A percentile compares a stretch with the other conserved stretches of the same genome.
Evolutionary conservation across 2,329 filamentous ascomycete genomes (phyloP).

Genomic region (Thermothelomyces thermophilus): DNA sequence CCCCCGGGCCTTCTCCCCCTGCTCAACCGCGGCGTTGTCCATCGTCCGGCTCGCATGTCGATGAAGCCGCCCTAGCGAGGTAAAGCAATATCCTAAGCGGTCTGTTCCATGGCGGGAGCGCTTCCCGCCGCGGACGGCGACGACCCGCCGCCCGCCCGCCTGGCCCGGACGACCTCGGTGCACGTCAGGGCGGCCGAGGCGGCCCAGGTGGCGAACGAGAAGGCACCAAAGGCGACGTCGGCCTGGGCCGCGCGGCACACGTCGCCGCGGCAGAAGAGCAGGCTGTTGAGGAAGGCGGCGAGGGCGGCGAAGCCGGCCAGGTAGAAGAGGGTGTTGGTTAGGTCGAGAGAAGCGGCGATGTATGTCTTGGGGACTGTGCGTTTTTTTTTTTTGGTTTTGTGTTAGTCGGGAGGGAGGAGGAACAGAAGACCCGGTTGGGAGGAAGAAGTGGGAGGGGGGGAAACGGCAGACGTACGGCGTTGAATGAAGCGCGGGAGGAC

Average conservation of each 20-base stretch:
- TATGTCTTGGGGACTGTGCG: slow-evolving; percentile 41
- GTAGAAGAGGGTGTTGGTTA: slow-evolving; percentile 78
- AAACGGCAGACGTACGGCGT: slow-evolving; percentile 32
- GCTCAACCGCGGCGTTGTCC: too few species aligned
- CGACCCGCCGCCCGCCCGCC: slow-evolving; percentile 5
- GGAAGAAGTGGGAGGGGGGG: background rate
- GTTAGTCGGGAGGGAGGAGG: background rate
- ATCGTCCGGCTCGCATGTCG: too few species aligned
- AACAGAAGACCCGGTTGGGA: background rate
- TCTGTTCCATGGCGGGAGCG: slow-evolving; percentile 6
- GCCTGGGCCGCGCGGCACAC: slow-evolving; percentile 52
- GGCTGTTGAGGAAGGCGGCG: slow-evolving; percentile 47
- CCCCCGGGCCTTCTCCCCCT: too few species aligned
- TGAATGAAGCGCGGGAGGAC: slow-evolving; percentile 40
- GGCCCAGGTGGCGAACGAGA: slow-evolving; percentile 49
- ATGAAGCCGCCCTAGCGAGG: too few species aligned
- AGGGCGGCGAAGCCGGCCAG: slow-evolving; percentile 76
- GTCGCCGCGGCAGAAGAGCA: slow-evolving; percentile 51
- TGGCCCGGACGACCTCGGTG: slow-evolving; percentile 41
- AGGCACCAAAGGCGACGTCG: slow-evolving; percentile 47
- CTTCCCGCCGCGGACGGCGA: too few species aligned
- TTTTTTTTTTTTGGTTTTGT: too few species aligned
- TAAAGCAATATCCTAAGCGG: too few species aligned
- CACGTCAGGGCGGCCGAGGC: slow-evolving; percentile 41
- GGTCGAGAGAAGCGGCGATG: slow-evolving; percentile 43